Base-by-base conservation (phyloP, 495 filamentous ascomycete species). In the Lasiosphaeris hirsuta region DNA sequence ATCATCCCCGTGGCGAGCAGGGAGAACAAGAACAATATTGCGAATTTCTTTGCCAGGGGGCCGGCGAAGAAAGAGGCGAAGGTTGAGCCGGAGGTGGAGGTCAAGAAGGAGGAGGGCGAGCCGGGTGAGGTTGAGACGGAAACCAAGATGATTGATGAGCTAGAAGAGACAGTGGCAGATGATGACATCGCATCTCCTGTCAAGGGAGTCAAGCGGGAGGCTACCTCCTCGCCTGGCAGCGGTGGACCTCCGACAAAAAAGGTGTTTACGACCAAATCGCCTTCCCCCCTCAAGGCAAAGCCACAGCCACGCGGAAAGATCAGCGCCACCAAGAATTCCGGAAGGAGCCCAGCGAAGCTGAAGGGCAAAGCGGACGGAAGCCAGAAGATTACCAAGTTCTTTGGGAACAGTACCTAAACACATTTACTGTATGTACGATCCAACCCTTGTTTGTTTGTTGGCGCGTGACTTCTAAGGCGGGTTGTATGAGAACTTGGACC, bases 21-120 rank as follows among this genome's bases (percentile, higher is more conserved):
- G 48, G 89, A 92, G 65, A 96, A 96, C 64, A 96, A 95, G 75
- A 82, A 76, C 39, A 95, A 91, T 58, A 97, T 98, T 68, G 89
- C 87, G 11, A 96, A 95, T 66, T 97, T 95, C 75, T 98, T 98
- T 63, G 80, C 79, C 52, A 81, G 73, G 35, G 33, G 51, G 15
- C 48, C 30, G 30, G 39, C 13, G 48, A 17, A 53, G 38, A 83
- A 88, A 61, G 39, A 71, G 58, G 51, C 4, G 2, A 64, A 56
- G 38, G 17, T 11, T 4, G 60, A 66, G 56, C 61, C 63, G 11
- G 64, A 74, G 40, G 54, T 71, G 9, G 54, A 70, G 41, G 56
- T 62, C 18, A 61, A 61, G 38, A 57, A 58, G 37, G 67, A 67
- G n/a, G 62, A 63, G 10, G 65, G 54, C 10, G 72, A 68, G 40